Conservation (phyloP, 768 basidiomycete genomes). For the Coprinopsis strossmayeri region DNA sequence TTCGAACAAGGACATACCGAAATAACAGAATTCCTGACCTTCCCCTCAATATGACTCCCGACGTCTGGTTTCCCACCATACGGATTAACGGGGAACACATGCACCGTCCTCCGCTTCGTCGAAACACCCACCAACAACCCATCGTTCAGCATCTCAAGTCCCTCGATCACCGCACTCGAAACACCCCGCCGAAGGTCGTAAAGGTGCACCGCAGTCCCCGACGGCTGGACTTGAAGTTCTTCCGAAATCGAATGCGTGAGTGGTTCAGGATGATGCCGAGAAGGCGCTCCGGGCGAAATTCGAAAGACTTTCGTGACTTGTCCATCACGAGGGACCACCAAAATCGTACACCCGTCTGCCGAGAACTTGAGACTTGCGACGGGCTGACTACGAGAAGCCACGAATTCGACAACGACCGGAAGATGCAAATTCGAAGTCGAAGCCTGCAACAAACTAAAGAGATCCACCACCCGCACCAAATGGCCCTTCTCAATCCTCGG, state of each 20-base stretch:
- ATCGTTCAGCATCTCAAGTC: constrained; percentile 45
- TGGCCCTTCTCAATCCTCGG: constrained; percentile 24
- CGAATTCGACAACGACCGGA: constrained; percentile 38
- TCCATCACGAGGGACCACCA: constrained; percentile 49
- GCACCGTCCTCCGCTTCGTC: constrained; percentile 58
- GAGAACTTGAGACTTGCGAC: constrained; percentile 45
- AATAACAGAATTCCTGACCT: constrained; percentile 42
- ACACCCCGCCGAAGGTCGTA: constrained; percentile 69
- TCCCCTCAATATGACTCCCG: constrained; percentile 51
- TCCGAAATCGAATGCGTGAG: background rate
- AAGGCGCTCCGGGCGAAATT: constrained; percentile 21
- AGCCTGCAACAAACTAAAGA: constrained; percentile 23
- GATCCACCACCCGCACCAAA: constrained; percentile 53
- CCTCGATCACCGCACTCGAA: constrained; percentile 59
- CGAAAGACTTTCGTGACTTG: constrained; percentile 45
- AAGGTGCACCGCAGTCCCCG: constrained; percentile 40
- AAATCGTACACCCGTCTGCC: constrained; percentile 44
- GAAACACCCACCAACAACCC: constrained; percentile 65
- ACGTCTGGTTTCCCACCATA: constrained; percentile 66
- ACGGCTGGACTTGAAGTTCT: background rate
- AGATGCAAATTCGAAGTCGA: constrained; percentile 10
- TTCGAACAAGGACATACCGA: constrained; percentile 34
- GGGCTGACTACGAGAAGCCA: constrained; percentile 39
- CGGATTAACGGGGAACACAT: constrained; percentile 73
- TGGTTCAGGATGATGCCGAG: background rate